Conservation (phyloP, 495 filamentous ascomycete species). For the Aspergillus cristatus region DNA sequence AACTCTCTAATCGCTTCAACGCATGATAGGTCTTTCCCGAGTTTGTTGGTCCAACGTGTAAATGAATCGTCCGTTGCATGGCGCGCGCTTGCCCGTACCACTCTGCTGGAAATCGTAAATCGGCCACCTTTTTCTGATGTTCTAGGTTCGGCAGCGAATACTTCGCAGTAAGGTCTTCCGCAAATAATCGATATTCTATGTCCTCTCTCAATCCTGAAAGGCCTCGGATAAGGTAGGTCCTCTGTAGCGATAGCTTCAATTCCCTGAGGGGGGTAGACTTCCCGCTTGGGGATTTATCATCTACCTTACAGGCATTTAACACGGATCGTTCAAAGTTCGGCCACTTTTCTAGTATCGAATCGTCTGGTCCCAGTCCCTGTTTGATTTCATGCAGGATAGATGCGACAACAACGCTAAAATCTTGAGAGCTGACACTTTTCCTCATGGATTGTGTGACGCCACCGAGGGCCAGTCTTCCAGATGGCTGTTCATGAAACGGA, state of each 20-base stretch:
- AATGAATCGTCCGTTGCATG: conserved; percentile 71
- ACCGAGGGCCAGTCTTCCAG: background rate
- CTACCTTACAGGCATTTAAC: conserved; percentile 23
- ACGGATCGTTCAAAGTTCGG: conserved; percentile 27
- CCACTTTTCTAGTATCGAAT: conserved; percentile 16
- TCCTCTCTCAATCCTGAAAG: conserved; percentile 40
- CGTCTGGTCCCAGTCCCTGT: conserved; percentile 5
- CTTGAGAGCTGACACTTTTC: conserved; percentile 5
- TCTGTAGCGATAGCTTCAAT: conserved; percentile 35
- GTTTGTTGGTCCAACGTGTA: conserved; percentile 97
- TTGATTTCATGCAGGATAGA: conserved; percentile 19
- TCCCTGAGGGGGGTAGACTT: conserved; percentile 15
- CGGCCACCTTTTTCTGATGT: conserved; percentile 58
- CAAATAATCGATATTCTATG: conserved; percentile 51
- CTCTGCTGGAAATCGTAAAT: conserved; percentile 76
- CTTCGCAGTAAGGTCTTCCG: conserved; percentile 31
- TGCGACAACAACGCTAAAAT: conserved; percentile 23
- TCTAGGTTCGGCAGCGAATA: conserved; percentile 41
- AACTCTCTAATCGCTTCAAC: conserved; percentile 71
- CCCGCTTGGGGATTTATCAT: conserved; percentile 7
- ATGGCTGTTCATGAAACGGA: background rate
- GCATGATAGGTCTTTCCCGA: conserved; percentile 98
- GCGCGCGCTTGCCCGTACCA: conserved; percentile 81
- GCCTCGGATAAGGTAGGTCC: conserved; percentile 45
- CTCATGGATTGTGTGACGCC: background rate